Percentiles rank a stretch among this genome's conserved stretches.
Evolutionary conservation across 495 filamentous ascomycete genomes (phyloP).

Genomic region (Corynascus novoguineensis): DNA sequence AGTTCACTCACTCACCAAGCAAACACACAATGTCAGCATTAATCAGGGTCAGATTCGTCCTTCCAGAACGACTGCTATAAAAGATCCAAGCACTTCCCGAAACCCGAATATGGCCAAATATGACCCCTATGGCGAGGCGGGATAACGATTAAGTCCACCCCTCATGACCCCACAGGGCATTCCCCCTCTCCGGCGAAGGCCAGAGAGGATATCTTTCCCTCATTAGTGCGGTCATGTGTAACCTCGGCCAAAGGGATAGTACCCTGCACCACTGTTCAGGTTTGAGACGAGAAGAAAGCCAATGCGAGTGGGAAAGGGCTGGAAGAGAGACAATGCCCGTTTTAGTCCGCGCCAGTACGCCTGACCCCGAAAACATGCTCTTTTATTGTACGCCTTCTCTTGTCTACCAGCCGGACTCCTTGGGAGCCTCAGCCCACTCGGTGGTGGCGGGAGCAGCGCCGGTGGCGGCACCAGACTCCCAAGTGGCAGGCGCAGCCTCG

Average conservation of each 20-base stretch:
- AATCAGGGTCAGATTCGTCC: conserved; percentile 15
- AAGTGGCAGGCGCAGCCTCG: conserved; percentile 58
- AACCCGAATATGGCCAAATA: conserved; percentile 13
- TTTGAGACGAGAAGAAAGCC: conserved; percentile 13
- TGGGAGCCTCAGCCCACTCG: conserved; percentile 62
- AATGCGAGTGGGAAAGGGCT: conserved; percentile 8
- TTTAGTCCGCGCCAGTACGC: conserved; percentile 26
- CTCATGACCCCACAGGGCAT: conserved; percentile 78
- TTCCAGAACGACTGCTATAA: conserved; percentile 12
- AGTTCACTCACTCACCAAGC: neutral
- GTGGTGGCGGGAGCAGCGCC: conserved; percentile 42
- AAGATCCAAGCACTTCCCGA: conserved; percentile 10
- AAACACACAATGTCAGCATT: neutral
- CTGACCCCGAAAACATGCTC: conserved; percentile 24
- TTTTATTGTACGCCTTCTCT: conserved; percentile 19
- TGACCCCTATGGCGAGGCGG: conserved; percentile 33
- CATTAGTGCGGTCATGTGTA: conserved; percentile 71
- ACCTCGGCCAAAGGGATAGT: conserved; percentile 27
- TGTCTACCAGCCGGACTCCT: conserved; percentile 60
- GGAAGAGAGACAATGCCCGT: conserved; percentile 12
- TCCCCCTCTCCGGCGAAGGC: conserved; percentile 60
- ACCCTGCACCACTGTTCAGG: conserved; percentile 17
- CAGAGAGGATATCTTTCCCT: conserved; percentile 81
- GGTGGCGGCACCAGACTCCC: conserved; percentile 55
- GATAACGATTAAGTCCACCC: conserved; percentile 53